Percentiles rank a stretch among this genome's conserved stretches.
Conservation (phyloP, 2,329 filamentous ascomycete species). For the Fusarium sp. region DNA sequence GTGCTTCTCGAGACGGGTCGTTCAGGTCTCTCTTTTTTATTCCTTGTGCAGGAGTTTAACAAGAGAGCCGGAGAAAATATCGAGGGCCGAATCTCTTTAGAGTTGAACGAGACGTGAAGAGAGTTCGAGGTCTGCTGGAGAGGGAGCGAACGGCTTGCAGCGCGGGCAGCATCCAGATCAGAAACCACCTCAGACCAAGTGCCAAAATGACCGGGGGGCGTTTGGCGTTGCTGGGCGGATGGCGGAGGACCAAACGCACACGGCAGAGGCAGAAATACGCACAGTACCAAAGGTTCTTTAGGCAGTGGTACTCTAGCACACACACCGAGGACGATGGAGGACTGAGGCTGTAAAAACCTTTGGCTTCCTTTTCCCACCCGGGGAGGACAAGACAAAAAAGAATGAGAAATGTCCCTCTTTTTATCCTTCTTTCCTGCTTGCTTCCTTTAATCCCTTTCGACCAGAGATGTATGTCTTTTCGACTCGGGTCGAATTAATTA, state of each 20-base stretch:
- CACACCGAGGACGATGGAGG: too few relatives aligned
- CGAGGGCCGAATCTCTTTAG: slow-evolving; percentile 36
- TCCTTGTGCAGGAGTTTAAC: slow-evolving; percentile 37
- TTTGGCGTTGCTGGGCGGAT: slow-evolving; percentile 48
- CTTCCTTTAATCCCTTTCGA: slow-evolving; percentile 12
- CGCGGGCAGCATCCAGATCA: slow-evolving; percentile 8
- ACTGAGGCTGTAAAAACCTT: neutral
- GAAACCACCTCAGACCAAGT: slow-evolving; percentile 24
- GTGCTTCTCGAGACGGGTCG: slow-evolving; percentile 28
- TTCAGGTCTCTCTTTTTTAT: too few relatives aligned
- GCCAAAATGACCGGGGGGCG: slow-evolving; percentile 41
- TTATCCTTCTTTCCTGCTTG: slow-evolving; percentile 20
- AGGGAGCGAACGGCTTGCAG: neutral
- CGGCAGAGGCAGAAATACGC: slow-evolving; percentile 39
- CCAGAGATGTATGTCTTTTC: slow-evolving; percentile 20
- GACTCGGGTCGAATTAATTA: slow-evolving; percentile 11
- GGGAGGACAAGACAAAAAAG: slow-evolving; percentile 35
- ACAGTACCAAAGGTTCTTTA: slow-evolving; percentile 37
- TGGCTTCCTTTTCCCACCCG: slow-evolving; percentile 7
- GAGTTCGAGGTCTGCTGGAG: slow-evolving; percentile 8
- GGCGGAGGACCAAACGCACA: slow-evolving; percentile 41
- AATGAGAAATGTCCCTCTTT: slow-evolving; percentile 37
- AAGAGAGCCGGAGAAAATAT: slow-evolving; percentile 26
- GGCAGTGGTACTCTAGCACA: neutral
- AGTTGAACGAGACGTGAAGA: slow-evolving; percentile 37